Percentiles rank a stretch among this genome's conserved stretches.
Evolutionary conservation across 139 green algal species (phyloP).

Genomic region (Auxenochlorella protothecoides): DNA sequence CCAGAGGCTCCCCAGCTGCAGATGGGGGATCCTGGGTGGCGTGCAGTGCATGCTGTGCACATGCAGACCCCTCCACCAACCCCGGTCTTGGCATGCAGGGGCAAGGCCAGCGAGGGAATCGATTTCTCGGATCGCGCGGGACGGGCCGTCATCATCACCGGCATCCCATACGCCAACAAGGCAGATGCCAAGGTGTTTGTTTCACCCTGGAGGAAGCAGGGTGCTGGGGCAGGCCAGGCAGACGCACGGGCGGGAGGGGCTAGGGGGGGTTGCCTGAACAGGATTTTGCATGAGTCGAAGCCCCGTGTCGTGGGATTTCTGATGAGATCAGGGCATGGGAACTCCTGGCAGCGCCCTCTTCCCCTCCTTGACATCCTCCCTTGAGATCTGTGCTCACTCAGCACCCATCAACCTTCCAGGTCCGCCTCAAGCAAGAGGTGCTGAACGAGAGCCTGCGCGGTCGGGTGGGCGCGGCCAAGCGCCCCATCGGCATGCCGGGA

Average conservation of each 20-base stretch:
- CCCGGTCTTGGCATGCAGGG: slow-evolving; percentile 13
- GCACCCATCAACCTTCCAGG: slow-evolving; percentile 14
- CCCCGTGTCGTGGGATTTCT: too few species aligned
- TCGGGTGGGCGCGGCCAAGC: slow-evolving; percentile 2
- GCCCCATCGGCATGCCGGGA: background rate
- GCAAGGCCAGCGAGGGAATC: slow-evolving; percentile 89
- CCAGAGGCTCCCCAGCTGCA: background rate
- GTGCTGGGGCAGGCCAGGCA: too few species aligned
- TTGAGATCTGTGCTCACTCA: too few species aligned
- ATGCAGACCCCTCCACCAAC: background rate
- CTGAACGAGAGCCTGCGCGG: slow-evolving; percentile 48
- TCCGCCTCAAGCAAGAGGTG: slow-evolving; percentile 68
- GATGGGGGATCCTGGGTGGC: too few species aligned
- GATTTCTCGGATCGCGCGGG: slow-evolving; percentile 89
- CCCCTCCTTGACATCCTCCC: too few species aligned
- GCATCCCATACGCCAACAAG: slow-evolving; percentile 80
- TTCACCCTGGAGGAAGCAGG: too few species aligned
- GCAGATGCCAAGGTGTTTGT: slow-evolving; percentile 39
- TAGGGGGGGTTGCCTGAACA: too few species aligned
- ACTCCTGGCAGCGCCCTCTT: too few species aligned
- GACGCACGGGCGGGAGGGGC: too few species aligned
- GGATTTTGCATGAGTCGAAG: too few species aligned
- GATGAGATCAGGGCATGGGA: too few species aligned
- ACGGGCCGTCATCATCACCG: slow-evolving; percentile 86
- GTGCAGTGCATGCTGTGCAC: too few species aligned